Conservation (phyloP, 2,329 filamentous ascomycete genomes). For the Neofusicoccum umdonicola region DNA sequence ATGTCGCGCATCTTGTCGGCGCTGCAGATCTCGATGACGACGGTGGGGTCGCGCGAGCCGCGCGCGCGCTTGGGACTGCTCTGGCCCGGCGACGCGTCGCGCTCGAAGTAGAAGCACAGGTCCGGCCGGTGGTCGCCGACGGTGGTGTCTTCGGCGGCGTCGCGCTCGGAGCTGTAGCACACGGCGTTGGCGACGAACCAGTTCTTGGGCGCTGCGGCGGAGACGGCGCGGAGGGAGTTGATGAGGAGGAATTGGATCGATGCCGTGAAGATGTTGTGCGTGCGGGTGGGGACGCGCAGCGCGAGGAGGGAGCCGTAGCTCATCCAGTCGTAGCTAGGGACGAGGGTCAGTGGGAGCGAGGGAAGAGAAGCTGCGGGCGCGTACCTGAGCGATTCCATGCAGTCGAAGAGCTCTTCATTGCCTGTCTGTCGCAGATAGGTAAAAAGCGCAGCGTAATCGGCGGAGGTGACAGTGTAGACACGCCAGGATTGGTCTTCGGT, state of each 20-base stretch:
- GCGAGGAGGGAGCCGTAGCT: background rate
- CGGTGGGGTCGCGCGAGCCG: background rate
- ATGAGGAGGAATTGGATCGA: background rate
- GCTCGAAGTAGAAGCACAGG: background rate
- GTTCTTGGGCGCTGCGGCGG: background rate
- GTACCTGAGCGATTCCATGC: background rate
- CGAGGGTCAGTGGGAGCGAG: background rate
- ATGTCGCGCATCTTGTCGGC: background rate
- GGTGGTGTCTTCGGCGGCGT: background rate
- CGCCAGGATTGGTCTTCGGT: background rate
- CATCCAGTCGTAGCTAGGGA: background rate
- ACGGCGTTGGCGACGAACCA: background rate
- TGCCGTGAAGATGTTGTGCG: background rate
- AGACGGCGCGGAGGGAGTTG: background rate
- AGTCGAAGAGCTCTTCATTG: background rate
- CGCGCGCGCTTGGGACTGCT: background rate
- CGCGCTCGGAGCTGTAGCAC: background rate
- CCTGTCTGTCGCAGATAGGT: background rate
- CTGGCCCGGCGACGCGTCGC: background rate
- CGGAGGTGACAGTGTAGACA: background rate
- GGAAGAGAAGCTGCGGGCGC: background rate
- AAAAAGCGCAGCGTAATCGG: background rate
- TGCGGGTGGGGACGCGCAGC: background rate
- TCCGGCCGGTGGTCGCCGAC: background rate
- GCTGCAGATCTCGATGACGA: slow-evolving; percentile 1